Percentiles rank a stretch among this genome's conserved stretches.
Evolutionary conservation across 106 monocot genomes (phyloP).

Genomic region (Vanilla planifolia): DNA sequence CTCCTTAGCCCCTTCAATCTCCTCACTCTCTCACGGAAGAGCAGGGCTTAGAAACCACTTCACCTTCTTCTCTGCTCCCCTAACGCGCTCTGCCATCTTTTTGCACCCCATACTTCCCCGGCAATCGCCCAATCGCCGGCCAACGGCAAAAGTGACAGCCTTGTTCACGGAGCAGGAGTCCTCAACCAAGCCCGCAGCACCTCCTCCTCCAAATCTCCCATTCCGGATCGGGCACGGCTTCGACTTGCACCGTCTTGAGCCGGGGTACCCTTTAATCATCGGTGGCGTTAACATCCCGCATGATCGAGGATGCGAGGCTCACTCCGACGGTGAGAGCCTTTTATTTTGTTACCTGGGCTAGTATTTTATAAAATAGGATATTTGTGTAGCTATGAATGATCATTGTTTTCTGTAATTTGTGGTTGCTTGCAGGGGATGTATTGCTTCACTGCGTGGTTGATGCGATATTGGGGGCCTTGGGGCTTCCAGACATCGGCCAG

Average conservation of each 20-base stretch:
- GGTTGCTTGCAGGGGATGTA: constrained; percentile 62
- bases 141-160: neutral
- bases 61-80: neutral
- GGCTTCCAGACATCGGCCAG: constrained; percentile 92
- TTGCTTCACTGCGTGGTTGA: constrained; percentile 98
- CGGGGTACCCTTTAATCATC: constrained; percentile 90
- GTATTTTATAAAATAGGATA: neutral
- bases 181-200: neutral
- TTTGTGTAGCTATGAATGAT: neutral
- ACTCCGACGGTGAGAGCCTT: constrained; percentile 72
- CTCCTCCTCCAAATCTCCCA: constrained; percentile 51
- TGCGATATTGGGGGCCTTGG: constrained; percentile 90
- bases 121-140: neutral
- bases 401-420: neutral
- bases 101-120: neutral
- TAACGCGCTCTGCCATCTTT: no score
- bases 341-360: neutral
- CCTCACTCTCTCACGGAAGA: neutral
- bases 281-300: constrained; percentile 90
- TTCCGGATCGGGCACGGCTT: constrained; percentile 92
- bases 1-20: neutral
- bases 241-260: constrained; percentile 95
- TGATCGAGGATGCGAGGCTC: constrained; percentile 89
- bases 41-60: neutral
- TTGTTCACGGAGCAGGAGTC: neutral